These are phyloP conservation scores for Tetradesmus lagerheimii DNA, from an alignment of 139 green algal species.

Conservation along the genomic window DNA sequence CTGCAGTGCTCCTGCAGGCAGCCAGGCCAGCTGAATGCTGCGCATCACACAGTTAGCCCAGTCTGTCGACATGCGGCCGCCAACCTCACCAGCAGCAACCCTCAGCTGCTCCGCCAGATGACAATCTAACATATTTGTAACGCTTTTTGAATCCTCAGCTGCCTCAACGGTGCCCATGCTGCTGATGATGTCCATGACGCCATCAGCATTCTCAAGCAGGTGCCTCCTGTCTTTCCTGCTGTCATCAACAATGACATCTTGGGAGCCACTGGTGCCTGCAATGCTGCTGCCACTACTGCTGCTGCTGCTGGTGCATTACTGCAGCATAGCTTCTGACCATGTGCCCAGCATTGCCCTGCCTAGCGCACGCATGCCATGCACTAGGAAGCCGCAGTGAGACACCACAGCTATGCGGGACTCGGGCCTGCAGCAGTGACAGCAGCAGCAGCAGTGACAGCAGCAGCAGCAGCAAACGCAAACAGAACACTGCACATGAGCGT, in stretches of 20 bases:
- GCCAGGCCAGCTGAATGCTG: constrained; percentile 18
- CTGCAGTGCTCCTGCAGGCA: neutral
- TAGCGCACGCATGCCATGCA: constrained; percentile 33
- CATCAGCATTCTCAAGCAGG: neutral
- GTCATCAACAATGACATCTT: neutral
- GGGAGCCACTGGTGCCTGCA: constrained; percentile 10
- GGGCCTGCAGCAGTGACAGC: neutral
- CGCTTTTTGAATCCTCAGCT: neutral
- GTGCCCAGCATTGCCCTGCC: constrained; percentile 3
- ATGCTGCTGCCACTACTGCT: neutral
- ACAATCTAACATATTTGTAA: neutral
- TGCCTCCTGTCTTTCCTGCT: neutral
- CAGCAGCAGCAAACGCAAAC: neutral
- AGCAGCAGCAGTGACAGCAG: neutral
- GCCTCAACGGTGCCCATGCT: neutral
- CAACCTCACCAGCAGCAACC: neutral
- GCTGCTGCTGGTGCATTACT: neutral
- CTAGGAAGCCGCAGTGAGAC: constrained; percentile 36
- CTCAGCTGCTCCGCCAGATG: neutral
- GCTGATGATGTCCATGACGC: neutral
- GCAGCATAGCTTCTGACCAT: constrained; percentile 17
- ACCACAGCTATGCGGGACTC: constrained; percentile 31
- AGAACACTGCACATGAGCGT: no score
- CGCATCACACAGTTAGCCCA: constrained; percentile 39
- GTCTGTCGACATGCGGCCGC: constrained; percentile 13